Percentiles rank a stretch among this genome's conserved stretches.
Conservation (phyloP, 129 eudicot genomes). For the Lonicera japonica region DNA sequence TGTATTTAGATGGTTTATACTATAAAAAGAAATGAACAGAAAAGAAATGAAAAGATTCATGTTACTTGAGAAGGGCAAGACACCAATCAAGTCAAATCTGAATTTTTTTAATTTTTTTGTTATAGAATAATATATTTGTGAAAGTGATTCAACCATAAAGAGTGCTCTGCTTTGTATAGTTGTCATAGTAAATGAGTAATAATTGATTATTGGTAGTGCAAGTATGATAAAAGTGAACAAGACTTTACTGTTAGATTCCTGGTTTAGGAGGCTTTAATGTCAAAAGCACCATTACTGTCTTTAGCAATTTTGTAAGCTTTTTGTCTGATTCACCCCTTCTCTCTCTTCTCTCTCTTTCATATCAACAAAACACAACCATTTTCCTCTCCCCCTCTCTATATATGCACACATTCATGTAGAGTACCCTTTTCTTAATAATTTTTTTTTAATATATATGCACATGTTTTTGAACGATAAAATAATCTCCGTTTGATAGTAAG, state of each 20-base stretch:
- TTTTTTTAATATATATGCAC: no score
- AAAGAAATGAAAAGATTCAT: conserved; percentile 1
- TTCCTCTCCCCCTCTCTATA: no score
- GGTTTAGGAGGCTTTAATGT: conserved; percentile 21
- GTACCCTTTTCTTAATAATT: no score
- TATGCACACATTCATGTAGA: no score
- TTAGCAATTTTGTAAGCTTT: conserved; percentile 8
- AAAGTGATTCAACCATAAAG: conserved; percentile 3
- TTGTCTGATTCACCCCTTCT: conserved; percentile 20
- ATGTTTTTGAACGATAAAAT: no score
- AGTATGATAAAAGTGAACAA: conserved; percentile 13
- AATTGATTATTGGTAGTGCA: conserved; percentile 13
- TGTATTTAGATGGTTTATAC: no score
- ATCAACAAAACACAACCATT: no score
- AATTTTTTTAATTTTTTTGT: neutral
- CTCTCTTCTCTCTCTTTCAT: no score
- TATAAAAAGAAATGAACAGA: neutral
- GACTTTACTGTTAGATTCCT: conserved; percentile 18
- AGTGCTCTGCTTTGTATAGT: neutral
- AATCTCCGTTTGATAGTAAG: no score
- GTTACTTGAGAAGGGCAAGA: neutral
- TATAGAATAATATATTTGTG: neutral
- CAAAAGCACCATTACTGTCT: conserved; percentile 7
- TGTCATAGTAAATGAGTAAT: conserved; percentile 5
- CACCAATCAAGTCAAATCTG: conserved; percentile 7